A percentile compares a stretch with the other conserved stretches of the same genome.
Conservation (phyloP, 78 protist genomes). For the Dictyostelium purpureum region DNA sequence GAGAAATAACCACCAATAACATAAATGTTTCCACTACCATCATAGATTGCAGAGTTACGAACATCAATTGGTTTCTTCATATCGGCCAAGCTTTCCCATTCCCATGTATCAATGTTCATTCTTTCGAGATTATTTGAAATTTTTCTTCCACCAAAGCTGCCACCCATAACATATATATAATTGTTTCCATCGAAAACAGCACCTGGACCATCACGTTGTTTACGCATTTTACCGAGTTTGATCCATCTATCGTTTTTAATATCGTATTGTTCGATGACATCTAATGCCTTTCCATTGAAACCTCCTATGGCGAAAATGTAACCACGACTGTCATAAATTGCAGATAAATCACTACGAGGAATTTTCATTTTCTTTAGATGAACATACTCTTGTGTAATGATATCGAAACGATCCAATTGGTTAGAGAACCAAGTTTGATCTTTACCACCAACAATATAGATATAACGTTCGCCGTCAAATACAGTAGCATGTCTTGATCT, state of each 20-base stretch:
- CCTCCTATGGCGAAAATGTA: constrained; percentile 57
- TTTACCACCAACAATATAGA: constrained; percentile 72
- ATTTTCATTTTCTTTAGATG: constrained; percentile 25
- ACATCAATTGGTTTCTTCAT: constrained; percentile 73
- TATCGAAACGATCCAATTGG: constrained; percentile 46
- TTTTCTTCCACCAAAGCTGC: constrained; percentile 29
- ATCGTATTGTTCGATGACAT: constrained; percentile 52
- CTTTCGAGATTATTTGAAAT: constrained; percentile 42
- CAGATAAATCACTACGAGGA: constrained; percentile 43
- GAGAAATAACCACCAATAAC: constrained; percentile 74
- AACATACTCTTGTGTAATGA: constrained; percentile 10
- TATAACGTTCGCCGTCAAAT: constrained; percentile 58
- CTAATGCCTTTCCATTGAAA: constrained; percentile 69
- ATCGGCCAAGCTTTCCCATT: constrained; percentile 52
- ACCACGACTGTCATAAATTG: constrained; percentile 35
- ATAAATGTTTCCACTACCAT: constrained; percentile 30
- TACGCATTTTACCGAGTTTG: background rate
- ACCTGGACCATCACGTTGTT: constrained; percentile 72
- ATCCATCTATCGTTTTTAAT: constrained; percentile 25
- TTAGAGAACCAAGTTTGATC: constrained; percentile 59
- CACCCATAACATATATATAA: constrained; percentile 61
- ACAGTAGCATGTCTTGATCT: constrained; percentile 55
- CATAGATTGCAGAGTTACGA: constrained; percentile 62
- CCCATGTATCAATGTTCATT: constrained; percentile 14
- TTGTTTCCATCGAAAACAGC: constrained; percentile 34